Evolutionary conservation across 202 grass and related monocot genomes (phyloP).

Genomic region (Hordeum pubiflorum): DNA sequence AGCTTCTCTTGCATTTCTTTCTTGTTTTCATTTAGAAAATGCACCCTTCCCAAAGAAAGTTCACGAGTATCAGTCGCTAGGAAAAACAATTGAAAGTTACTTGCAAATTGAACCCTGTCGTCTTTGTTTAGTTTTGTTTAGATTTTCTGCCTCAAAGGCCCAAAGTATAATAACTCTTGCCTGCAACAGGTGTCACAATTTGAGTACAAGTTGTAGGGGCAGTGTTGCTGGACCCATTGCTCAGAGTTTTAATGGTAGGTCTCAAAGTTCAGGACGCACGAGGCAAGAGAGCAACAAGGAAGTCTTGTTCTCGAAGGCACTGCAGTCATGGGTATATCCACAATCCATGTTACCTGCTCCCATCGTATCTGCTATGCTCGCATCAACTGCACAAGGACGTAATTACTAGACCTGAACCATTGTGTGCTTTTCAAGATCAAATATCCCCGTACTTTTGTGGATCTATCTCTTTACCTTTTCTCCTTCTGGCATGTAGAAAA

Average conservation of each 20-base stretch:
- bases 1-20: constrained; percentile 1
- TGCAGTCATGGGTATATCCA: constrained; percentile 92
- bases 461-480: constrained; percentile 3
- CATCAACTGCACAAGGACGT: constrained; percentile 69
- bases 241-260: constrained; percentile 23
- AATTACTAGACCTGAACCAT: constrained; percentile 13
- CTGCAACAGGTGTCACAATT: constrained; percentile 74
- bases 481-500: constrained; percentile 43
- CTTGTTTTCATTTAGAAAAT: neutral
- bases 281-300: constrained; percentile 31
- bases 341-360: constrained; percentile 59
- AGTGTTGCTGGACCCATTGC: constrained; percentile 25
- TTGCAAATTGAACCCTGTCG: neutral
- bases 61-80: neutral
- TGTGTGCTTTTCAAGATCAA: neutral
- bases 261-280: constrained; percentile 27
- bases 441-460: neutral
- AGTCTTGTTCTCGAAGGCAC: constrained; percentile 52
- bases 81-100: neutral
- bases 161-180: constrained; percentile 8
- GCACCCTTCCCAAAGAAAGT: neutral
- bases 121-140: neutral
- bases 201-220: constrained; percentile 36
- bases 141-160: neutral
- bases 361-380: constrained; percentile 59